Conservation (phyloP, 2,329 filamentous ascomycete species). For the Colletotrichum ledebouriae region DNA sequence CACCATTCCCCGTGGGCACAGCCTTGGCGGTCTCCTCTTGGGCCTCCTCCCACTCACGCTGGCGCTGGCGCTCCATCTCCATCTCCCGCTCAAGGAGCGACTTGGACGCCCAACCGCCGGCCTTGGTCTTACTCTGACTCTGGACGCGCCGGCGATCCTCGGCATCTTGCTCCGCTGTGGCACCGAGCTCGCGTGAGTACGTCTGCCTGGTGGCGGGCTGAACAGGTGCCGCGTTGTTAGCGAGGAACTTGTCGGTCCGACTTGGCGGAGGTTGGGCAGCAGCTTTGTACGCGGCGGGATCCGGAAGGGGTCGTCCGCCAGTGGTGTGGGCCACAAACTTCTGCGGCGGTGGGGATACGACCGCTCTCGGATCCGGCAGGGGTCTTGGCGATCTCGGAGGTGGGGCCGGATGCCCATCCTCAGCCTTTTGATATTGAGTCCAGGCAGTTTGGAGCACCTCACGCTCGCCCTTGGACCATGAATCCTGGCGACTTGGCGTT, state of each 20-base stretch:
- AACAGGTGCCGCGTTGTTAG: conserved; percentile 65
- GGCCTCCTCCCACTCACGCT: conserved; percentile 83
- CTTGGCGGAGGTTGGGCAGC: conserved; percentile 48
- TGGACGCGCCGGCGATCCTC: conserved; percentile 72
- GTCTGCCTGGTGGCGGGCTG: conserved; percentile 57
- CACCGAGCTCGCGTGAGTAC: conserved; percentile 68
- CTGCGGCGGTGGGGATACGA: conserved; percentile 46
- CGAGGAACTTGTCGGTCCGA: conserved; percentile 71
- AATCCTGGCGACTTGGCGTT: conserved; percentile 68
- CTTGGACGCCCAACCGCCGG: conserved; percentile 74
- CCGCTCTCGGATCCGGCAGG: conserved; percentile 55
- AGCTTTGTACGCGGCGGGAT: conserved; percentile 56
- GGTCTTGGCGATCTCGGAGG: conserved; percentile 53
- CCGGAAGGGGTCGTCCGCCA: conserved; percentile 66
- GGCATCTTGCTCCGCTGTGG: conserved; percentile 71
- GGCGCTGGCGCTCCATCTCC: conserved; percentile 82
- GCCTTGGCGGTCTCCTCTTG: conserved; percentile 75
- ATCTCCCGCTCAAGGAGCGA: conserved; percentile 84
- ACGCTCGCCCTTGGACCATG: conserved; percentile 75
- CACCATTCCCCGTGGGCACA: conserved; percentile 63
- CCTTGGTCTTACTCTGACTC: conserved; percentile 72
- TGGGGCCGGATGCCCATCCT: conserved; percentile 45
- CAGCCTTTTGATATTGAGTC: conserved; percentile 57
- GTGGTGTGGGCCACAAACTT: conserved; percentile 55
- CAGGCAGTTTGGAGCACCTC: conserved; percentile 72